Evolutionary conservation across 371 early-diverging fungal genomes (phyloP), one percentile per base, ranked within the genome.

Genomic region (Rhizopus stolonifer): DNA sequence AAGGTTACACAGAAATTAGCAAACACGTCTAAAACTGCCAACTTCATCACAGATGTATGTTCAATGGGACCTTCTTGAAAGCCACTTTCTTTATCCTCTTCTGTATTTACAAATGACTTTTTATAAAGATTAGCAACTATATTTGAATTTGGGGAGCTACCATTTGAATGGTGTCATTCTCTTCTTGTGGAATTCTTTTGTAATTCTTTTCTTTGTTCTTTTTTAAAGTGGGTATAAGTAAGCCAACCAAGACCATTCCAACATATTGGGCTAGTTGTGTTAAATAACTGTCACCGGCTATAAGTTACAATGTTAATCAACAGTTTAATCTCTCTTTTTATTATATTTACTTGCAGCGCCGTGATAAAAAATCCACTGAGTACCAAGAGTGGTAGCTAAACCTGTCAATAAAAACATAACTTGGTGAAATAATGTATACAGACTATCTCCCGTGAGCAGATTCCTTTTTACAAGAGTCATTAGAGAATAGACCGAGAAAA

Each of bases 1-100:
- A 85, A 61, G 1, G 87, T 89, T 4, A 87, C 80, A 49, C 86
- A 69, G 36, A 85, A 78, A 51, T 86, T 87, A 18, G 85, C 89
- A 29, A 82, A 52, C 9, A 88, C 82, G 54, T 91, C 91, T 54
- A 87, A 63, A 10, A 76, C 32, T 4, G 85, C 74, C 22, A 83
- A 58, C 32, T 72, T 72, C 7, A 86, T 70, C 11, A 83, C 67
- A 2, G 80, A 72, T 58, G 60, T 67, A 50, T 83, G 81, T 13
- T 36, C 2, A n/a, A 15, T 40, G 13, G 46, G 6, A 21, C 22
- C 17, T 23, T 47, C 47, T 39, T 34, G n/a, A 15, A 18, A 18
- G 14, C 22, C 31, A 29, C 31, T 10, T 7, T 29, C 19, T 15
- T 34, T 22, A 19, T 43, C 50, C n/a, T 44, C 42, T 19, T 44